These are phyloP conservation scores for Neurospora pannonica DNA, from an alignment of 495 filamentous ascomycete species.

Conservation along the genomic window DNA sequence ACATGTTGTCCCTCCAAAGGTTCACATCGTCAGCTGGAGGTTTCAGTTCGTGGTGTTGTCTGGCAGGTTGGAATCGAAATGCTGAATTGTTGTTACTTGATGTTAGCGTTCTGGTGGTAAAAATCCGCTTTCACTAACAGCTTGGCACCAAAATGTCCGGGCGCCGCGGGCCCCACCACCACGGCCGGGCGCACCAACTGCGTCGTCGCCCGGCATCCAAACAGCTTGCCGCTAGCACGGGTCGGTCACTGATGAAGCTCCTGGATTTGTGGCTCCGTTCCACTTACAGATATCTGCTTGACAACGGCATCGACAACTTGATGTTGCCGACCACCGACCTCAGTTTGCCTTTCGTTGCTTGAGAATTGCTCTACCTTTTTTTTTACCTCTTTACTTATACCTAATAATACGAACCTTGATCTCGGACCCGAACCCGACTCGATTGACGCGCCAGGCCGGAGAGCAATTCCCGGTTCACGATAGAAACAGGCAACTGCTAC, in stretches of 20 bases:
- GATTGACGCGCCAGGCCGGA: not conserved
- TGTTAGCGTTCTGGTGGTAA: not conserved
- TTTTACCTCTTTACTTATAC: not conserved
- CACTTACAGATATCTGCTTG: not conserved
- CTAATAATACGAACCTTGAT: not conserved
- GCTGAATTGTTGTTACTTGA: not conserved
- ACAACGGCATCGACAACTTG: not conserved
- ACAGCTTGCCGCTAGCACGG: not conserved
- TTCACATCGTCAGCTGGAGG: not conserved
- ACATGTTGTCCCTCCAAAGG: not conserved
- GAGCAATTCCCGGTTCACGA: not conserved
- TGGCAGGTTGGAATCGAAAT: not conserved
- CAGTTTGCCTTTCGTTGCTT: not conserved
- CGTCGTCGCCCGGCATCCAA: not conserved
- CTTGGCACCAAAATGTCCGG: not conserved
- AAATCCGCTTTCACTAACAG: not conserved
- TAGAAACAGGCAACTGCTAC: not conserved
- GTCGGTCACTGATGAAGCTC: not conserved
- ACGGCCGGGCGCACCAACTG: not conserved
- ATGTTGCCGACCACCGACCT: not conserved
- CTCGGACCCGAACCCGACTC: not conserved
- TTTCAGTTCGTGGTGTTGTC: not conserved
- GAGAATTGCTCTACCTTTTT: not conserved
- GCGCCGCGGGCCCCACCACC: not conserved
- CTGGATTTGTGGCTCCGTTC: not conserved